Evolutionary conservation across 2,329 filamentous ascomycete species (phyloP), one percentile per base, ranked within the genome.

Genomic region (Achaetomium macrosporum): DNA sequence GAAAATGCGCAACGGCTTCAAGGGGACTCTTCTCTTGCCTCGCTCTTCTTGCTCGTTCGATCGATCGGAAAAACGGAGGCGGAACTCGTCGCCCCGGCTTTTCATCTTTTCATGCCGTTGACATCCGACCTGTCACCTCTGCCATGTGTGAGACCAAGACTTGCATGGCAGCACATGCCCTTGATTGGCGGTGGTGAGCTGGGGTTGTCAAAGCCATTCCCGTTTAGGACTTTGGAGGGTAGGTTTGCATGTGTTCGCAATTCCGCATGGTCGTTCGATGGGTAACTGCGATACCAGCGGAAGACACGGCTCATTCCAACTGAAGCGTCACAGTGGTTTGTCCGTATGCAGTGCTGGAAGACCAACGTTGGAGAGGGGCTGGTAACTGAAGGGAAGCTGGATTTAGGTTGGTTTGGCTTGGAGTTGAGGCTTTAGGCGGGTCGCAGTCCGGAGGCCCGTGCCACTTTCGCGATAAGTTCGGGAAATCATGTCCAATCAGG

Each of bases 51-150:
- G 25, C 25, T 25, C 25, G 4, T 4, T 25, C 25, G 25, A 7
- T 25, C 25, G 25, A 25, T 25, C 7, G 25, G 7, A 7, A 25
- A 30, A 49, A 53, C 17, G 19, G 31, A 19, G 37, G n/a, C 54
- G 54, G 50, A 53, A 50, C 37, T 47, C 39, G 47, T 50, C 19
- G 39, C 47, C 39, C 50, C 47, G 54, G 17, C 11, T 45, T 35
- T 39, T 29, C 36, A 41, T 30, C 29, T 30, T 30, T 37, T 20
- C 25, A 29, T n/a, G 35, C 15, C 35, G 33, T 46, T 44, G 20
- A 17, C 45, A 12, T 15, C 25, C 42, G 33, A 43, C 39, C 42
- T 53, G 33, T 53, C 49, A 47, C 29, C 16, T 48, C 16, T 42
- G 33, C 33, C 42, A 41, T 42, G 36, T 19, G 46, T 19, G 36